Base-by-base conservation (phyloP, 306 rosid species). In the Dalbergia oliveri region DNA sequence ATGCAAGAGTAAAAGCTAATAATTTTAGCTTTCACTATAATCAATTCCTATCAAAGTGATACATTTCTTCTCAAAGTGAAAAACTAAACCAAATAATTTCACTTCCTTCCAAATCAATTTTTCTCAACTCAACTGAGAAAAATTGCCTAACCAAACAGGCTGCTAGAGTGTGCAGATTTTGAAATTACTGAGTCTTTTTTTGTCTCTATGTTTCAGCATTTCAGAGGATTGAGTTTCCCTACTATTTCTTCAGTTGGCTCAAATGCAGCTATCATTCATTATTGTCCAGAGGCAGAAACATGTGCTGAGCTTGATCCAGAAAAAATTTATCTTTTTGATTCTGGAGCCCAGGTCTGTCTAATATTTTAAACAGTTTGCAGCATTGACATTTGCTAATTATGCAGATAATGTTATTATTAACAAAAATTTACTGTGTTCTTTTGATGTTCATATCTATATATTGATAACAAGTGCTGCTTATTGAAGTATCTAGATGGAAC, bases 201-300 rank as follows among this genome's bases (percentile, higher is more conserved):
- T 12, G 9, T 62, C 50, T 68, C 15, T 57, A 47, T 61, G 43
- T 80, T 79, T 76, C 97, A 96, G 99, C 80, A 88, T 77, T 96
- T 96, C 84, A 91, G 90, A 86, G 99, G 99, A 87, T 84, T 91
- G 75, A 93, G 99, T 85, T 96, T 96, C 82, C 98, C 98, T 45
- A 93, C 98, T 64, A 96, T 96, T 87, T 96, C 99, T 37, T 91
- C 98, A 4, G 97, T 96, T 74, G 99, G 99, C 39, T 86, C 99
- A 86, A 96, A 96, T 93, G 99, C 98, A 7, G 99, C 99, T 18
- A 91, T 96, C 74, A 93, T 93, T 62, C 99, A 93, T 87, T 96
- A 96, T 87, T 65, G 75, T 43, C 97, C 99, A 58, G 53, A 79
- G 50, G 87, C 90, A 77, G 98, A 89, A 75, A 87, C 97, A 78